phyloP scores from a whole-genome alignment of 2,329 filamentous ascomycete genomes.

The Coniochaeta sp. region DNA sequence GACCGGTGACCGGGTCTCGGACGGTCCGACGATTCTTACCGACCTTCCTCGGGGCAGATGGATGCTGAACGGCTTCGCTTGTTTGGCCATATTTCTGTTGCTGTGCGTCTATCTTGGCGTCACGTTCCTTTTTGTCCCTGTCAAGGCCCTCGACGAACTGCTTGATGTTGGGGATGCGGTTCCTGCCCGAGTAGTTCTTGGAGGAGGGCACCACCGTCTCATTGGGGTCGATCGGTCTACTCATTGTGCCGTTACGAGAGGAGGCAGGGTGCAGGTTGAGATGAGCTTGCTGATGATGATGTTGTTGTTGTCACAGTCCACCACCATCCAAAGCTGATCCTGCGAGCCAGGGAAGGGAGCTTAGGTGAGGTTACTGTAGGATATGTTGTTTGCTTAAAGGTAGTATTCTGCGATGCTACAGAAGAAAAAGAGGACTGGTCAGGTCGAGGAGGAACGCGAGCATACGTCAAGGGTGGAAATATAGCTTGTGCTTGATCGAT shows the following conservation, averaged over 20 bases:
- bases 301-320: not conserved
- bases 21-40: constrained; percentile 58
- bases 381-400: not conserved
- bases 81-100: constrained; percentile 19
- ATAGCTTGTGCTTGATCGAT: not conserved
- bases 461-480: not conserved
- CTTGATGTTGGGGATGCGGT: constrained; percentile 81
- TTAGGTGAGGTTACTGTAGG: not conserved
- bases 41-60: constrained; percentile 19
- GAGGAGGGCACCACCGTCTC: constrained; percentile 35
- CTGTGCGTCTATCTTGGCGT: constrained; percentile 61
- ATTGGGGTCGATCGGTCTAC: constrained; percentile 27
- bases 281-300: not conserved
- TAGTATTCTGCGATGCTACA: not conserved
- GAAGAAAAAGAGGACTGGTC: not conserved
- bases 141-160: constrained; percentile 78
- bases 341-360: not conserved
- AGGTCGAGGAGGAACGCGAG: not conserved
- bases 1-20: constrained; percentile 83
- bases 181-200: constrained; percentile 74
- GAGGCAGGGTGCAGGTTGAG: not conserved
- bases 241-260: not conserved
- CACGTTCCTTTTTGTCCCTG: constrained; percentile 67
- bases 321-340: not conserved
- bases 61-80: constrained; percentile 34